phyloP scores from a whole-genome alignment of 2,329 filamentous ascomycete genomes.

The Colletotrichum sansevieriae region DNA sequence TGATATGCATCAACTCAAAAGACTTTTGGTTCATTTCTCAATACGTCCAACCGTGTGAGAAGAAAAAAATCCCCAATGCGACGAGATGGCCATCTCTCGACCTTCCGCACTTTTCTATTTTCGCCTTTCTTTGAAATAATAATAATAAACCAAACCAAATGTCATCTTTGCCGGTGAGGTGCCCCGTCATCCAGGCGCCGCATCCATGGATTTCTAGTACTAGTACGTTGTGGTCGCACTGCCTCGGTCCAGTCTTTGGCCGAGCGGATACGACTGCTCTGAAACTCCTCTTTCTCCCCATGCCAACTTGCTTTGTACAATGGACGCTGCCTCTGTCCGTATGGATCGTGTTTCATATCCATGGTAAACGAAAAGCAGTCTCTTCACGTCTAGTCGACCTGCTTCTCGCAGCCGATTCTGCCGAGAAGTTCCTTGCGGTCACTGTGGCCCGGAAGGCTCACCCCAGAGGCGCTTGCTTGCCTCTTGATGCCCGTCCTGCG shows the following conservation, averaged over 20 bases:
- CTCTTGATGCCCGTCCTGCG: constrained; percentile 68
- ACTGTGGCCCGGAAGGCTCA: constrained; percentile 78
- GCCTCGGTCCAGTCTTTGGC: constrained; percentile 15
- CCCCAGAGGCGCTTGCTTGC: constrained; percentile 65
- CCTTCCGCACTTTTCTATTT: constrained; percentile 5
- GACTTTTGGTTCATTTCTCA: constrained; percentile 32
- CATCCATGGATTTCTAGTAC: constrained; percentile 33
- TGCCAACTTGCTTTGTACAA: constrained; percentile 23
- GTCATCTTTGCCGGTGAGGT: constrained; percentile 35
- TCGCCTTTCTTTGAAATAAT: not conserved
- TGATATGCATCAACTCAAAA: constrained; percentile 22
- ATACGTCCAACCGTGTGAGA: constrained; percentile 25
- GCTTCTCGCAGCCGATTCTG: constrained; percentile 87
- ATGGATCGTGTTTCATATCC: not conserved
- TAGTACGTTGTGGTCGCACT: constrained; percentile 19
- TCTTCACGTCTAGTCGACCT: constrained; percentile 60
- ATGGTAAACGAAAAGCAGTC: not conserved
- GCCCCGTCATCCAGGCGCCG: constrained; percentile 34
- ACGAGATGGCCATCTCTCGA: constrained; percentile 15
- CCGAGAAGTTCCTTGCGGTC: constrained; percentile 86
- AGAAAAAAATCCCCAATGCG: constrained; percentile 17
- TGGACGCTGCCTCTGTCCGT: not conserved
- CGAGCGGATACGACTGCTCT: not conserved
- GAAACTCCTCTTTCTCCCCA: constrained; percentile 14
- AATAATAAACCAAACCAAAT: constrained; percentile 21